Evolutionary conservation across 306 rosid genomes (phyloP), one percentile per base, ranked within the genome.

Genomic region (Acmispon strigosus): DNA sequence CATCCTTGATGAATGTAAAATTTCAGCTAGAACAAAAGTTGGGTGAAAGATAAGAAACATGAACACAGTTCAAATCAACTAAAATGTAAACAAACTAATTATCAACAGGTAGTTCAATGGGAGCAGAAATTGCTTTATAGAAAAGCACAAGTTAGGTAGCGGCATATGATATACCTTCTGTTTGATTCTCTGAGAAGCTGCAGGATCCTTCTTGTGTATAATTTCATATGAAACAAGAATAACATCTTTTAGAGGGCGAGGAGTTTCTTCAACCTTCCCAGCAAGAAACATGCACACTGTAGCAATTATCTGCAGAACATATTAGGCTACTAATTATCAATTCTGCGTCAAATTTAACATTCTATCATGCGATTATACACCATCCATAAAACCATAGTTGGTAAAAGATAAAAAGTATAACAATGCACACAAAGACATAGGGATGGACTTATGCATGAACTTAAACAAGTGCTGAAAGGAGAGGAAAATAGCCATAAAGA

Each of bases 211-310:
- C 82, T 95, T 91, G 44, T 95, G 80, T 49, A 95, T 87, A 68
- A 91, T 91, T 81, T 91, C 99, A 42, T 95, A 95, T 8, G 99
- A 95, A 74, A 89, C 95, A 64, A 95, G 84, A 59, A 95, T 95
- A 43, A 95, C 99, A 82, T 91, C 97, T 77, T 91, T 89, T 54
- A 95, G 76, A 5, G 97, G 99, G 58, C 99, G 97, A 16, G 99
- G 99, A 66, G 96, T 89, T 86, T 95, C 99, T 84, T 95, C 99
- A 73, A 95, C 99, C 83, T 91, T 95, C 74, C 99, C 99, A 60
- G 99, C 97, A 67, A 95, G 97, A 85, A 95, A 95, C 99, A 95
- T 95, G 80, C 99, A 95, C 59, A 85, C 92, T 15, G 99, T 95
- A 64, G 99, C 97, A 65, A 95, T 85, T 62, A 88, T 95, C 99